Percentiles rank a stretch among this genome's conserved stretches.
Conservation (phyloP, 768 basidiomycete species). For the Tricholoma sp. region DNA sequence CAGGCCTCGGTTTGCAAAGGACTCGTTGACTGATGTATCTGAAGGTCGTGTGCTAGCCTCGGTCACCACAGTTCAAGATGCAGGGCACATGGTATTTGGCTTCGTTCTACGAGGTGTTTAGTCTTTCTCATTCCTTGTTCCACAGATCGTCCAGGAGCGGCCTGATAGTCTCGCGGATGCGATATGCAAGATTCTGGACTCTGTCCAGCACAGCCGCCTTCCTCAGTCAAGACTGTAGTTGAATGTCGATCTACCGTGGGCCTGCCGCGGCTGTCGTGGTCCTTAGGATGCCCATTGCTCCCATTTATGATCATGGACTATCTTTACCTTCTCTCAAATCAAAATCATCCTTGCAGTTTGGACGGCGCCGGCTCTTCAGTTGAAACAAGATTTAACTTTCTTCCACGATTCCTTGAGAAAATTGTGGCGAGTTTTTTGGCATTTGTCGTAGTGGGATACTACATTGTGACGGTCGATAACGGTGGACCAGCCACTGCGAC, state of each 20-base stretch:
- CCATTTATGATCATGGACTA: too few relatives aligned
- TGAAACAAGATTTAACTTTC: too few relatives aligned
- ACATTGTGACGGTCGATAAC: too few relatives aligned
- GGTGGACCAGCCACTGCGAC: too few relatives aligned
- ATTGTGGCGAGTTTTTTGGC: neutral
- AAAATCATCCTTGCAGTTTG: too few relatives aligned
- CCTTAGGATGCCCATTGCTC: too few relatives aligned
- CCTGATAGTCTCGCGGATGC: slow-evolving; percentile 33
- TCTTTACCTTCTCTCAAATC: too few relatives aligned
- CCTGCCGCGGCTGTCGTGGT: too few relatives aligned
- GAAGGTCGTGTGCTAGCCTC: slow-evolving; percentile 38
- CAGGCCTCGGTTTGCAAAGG: slow-evolving; percentile 40
- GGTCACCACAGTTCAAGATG: slow-evolving; percentile 34
- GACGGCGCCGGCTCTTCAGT: too few relatives aligned
- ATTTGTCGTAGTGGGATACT: too few relatives aligned
- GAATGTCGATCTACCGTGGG: too few relatives aligned
- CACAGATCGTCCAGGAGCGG: slow-evolving; percentile 40
- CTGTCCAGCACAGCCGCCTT: slow-evolving; percentile 5
- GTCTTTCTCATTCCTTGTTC: neutral
- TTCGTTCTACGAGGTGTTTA: neutral
- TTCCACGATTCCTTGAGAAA: neutral
- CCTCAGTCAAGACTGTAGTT: neutral
- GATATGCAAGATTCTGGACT: slow-evolving; percentile 29
- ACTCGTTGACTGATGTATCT: slow-evolving; percentile 34
- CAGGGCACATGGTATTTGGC: slow-evolving; percentile 42